Evolutionary conservation across 2,329 filamentous ascomycete species (phyloP), one percentile per base, ranked within the genome.

Genomic region (Magnaporthiopsis poae): DNA sequence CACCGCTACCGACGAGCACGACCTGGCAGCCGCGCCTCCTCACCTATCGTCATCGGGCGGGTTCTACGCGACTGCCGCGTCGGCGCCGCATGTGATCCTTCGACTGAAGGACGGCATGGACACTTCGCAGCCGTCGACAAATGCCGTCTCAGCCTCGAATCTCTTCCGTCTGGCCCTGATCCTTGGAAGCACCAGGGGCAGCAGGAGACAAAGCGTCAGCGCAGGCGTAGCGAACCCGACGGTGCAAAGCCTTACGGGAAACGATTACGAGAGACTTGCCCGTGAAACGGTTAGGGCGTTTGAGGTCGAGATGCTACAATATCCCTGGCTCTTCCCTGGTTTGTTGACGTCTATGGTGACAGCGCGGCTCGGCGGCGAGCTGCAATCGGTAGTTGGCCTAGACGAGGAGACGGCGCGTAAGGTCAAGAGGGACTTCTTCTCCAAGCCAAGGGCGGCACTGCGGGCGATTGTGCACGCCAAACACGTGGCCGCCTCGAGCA

Each of bases 101-200:
- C 89, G 94, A 31, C 84, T 97, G 64, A 99, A 99, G 78, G 92
- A 96, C 69, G 95, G 92, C 70, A 97, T 97, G 84, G 95, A 99
- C 76, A 91, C 91, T 5, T 89, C 92, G 1, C 89, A 95, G 68
- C 95, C 95, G 0, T 95, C 92, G 0, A 90, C 91, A 65, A 99
- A 99, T 74, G 92, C 91, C 59, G 85, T 94, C 7, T 90, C 90
- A n/a, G 90, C 91, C 0, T 84, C 86, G 21, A 98, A 98, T 74
- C 80, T 98, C n/a, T 90, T 95, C 77, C 88, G 91, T 0, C 84
- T 98, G 4, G 86, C 86, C 15, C 83, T 84, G 7, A 75, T 96
- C 1, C 81, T 96, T 0, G 84, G 86, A 62, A 87, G 91, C 69
- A 36, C 52, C 18, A 60, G 56, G 29, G 56, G 21, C 27, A 25